Evolutionary conservation across 306 rosid species (phyloP).

Genomic region (Coriaria nepalensis): DNA sequence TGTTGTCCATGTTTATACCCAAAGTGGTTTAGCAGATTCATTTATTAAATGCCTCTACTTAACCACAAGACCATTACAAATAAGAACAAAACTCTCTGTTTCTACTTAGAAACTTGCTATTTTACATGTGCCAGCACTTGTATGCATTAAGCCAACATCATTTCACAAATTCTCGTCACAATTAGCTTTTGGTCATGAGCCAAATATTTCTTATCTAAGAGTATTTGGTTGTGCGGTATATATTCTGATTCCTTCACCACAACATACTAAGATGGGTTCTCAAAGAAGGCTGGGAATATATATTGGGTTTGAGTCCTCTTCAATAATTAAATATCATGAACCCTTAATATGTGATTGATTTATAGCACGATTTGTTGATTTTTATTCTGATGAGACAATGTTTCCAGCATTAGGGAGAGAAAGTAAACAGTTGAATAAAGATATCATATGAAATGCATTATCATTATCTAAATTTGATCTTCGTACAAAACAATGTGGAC

Average conservation of each 20-base stretch:
- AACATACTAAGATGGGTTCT: background rate
- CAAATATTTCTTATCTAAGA: background rate
- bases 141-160: background rate
- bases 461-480: background rate
- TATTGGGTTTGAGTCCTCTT: background rate
- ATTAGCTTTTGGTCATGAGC: background rate
- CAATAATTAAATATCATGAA: background rate
- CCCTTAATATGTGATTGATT: background rate
- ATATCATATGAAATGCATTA: background rate
- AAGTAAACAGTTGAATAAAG: background rate
- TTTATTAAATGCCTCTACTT: background rate
- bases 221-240: background rate
- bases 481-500: slow-evolving; percentile 1
- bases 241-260: slow-evolving; percentile 2
- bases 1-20: background rate
- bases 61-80: background rate
- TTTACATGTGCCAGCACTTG: background rate
- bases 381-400: slow-evolving; percentile 6
- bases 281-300: background rate
- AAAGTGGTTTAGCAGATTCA: background rate
- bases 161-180: background rate
- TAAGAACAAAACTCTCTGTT: background rate
- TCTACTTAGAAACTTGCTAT: background rate
- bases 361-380: slow-evolving; percentile 3
- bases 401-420: background rate